Conservation (phyloP, 2,329 filamentous ascomycete genomes). For the Dothiorella sarmentorum region DNA sequence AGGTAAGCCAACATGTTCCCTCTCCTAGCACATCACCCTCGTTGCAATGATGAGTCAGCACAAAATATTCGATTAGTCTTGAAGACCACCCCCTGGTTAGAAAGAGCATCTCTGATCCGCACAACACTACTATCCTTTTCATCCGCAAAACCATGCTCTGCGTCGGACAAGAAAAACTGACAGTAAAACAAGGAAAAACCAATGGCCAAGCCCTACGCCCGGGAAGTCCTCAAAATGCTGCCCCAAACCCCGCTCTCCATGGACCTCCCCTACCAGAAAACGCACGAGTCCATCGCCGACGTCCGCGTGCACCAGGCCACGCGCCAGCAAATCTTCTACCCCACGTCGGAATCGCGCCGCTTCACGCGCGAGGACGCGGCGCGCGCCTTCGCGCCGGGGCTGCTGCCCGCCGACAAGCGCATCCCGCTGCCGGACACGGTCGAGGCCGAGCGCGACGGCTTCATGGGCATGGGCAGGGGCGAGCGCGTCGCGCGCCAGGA, state of each 20-base stretch:
- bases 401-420: constrained; percentile 60
- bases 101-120: constrained; percentile 69
- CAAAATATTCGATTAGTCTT: constrained; percentile 99
- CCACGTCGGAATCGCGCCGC: constrained; percentile 59
- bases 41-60: constrained; percentile 61
- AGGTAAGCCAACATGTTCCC: constrained; percentile 58
- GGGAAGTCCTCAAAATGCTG: constrained; percentile 75
- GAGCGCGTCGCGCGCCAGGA: constrained; percentile 32
- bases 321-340: constrained; percentile 58
- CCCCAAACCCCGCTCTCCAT: constrained; percentile 48
- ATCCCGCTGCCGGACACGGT: constrained; percentile 61
- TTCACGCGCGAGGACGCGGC: constrained; percentile 66
- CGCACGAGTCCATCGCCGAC: constrained; percentile 63
- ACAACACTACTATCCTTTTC: constrained; percentile 20
- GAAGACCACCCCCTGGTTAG: constrained; percentile 94
- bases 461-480: constrained; percentile 31
- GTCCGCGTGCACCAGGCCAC: constrained; percentile 57
- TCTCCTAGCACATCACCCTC: neutral
- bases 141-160: neutral
- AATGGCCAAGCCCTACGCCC: constrained; percentile 72
- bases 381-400: constrained; percentile 56
- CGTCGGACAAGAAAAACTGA: neutral
- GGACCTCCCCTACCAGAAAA: constrained; percentile 36
- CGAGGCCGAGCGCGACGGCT: constrained; percentile 42
- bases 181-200: constrained; percentile 65